Base-by-base conservation (phyloP, 768 basidiomycete genomes). In the Sistotremastrum suecicum region DNA sequence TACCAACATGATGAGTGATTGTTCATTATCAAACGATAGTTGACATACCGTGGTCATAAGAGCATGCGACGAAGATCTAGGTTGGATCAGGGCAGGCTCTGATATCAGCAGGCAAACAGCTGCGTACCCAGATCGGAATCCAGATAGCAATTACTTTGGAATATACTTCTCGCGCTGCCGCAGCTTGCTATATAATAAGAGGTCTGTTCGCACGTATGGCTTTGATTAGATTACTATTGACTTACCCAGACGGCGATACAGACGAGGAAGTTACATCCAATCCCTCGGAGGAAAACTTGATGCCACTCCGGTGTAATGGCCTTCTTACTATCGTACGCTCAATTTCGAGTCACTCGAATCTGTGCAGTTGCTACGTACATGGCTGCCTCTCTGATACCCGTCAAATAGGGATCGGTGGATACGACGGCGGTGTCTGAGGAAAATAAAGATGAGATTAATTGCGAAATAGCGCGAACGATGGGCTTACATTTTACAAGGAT, bases 251-350 rank as follows among this genome's bases (percentile, higher is more conserved):
- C 65, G 2, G 80, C 82, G 4, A 83, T 60, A 49, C 70, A 80
- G 35, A 84, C 82, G 1, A 84, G 66, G 80, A 80, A 84, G 52
- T 84, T 84, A 51, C 82, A 84, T 5, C 72, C 82, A 50, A 84
- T 80, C 0, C 81, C 82, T 10, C 80, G 66, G 12, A 84, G 60
- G 61, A 84, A 76, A 35, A 84, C 78, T 56, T 84, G 75, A 56
- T 82, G 67, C 80, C 80, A 84, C 33, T 68, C 59, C 2, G 82
- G 82, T 7, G 75, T 72, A 1, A 61, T 61, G 1, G 80, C 81
- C 56, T 83, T 84, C 36, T 71, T 57, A 40, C 81, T 83, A 42
- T 12, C 20, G n/a, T 11, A 46, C 20, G 20, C 20, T 20, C 20
- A 20, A 20, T 20, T 43, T 45, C 29, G 5, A 12, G 1, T 5